Conservation (phyloP, 495 filamentous ascomycete genomes). For the Aspergillus biplanus region DNA sequence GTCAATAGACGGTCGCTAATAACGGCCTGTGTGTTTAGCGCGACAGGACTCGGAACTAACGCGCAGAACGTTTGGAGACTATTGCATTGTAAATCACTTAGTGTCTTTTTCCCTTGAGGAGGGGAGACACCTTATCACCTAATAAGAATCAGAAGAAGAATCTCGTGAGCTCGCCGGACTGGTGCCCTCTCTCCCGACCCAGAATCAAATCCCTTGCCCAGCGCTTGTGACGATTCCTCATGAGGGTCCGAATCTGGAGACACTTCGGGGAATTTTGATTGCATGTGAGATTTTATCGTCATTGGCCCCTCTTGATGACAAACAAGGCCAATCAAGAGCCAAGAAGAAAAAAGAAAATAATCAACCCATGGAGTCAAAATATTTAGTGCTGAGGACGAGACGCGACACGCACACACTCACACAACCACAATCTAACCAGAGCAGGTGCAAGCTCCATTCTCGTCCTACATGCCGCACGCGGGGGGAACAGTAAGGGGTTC, state of each 20-base stretch:
- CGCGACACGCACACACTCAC: conserved; percentile 4
- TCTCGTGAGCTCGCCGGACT: neutral
- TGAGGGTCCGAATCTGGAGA: conserved; percentile 17
- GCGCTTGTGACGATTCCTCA: conserved; percentile 1
- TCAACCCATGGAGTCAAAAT: conserved; percentile 13
- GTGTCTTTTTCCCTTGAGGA: neutral
- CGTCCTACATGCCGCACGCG: conserved; percentile 48
- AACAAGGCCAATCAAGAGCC: conserved; percentile 8
- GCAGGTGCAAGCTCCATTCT: conserved; percentile 18
- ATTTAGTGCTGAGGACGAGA: neutral
- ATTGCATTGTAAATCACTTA: conserved; percentile 2
- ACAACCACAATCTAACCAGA: neutral
- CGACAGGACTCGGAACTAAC: neutral
- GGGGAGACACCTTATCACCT: neutral
- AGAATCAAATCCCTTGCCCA: neutral
- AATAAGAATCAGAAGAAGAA: neutral
- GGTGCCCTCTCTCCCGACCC: no score
- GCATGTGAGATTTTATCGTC: conserved; percentile 11
- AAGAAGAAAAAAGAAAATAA: neutral
- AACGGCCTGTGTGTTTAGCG: conserved; percentile 2
- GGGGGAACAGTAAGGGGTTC: conserved; percentile 40
- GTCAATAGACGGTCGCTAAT: conserved; percentile 10
- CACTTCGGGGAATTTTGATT: conserved; percentile 18
- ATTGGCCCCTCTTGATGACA: conserved; percentile 7
- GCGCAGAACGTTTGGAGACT: neutral